Conservation (phyloP, 148 eudicot genomes). For the Nyssa sinensis region DNA sequence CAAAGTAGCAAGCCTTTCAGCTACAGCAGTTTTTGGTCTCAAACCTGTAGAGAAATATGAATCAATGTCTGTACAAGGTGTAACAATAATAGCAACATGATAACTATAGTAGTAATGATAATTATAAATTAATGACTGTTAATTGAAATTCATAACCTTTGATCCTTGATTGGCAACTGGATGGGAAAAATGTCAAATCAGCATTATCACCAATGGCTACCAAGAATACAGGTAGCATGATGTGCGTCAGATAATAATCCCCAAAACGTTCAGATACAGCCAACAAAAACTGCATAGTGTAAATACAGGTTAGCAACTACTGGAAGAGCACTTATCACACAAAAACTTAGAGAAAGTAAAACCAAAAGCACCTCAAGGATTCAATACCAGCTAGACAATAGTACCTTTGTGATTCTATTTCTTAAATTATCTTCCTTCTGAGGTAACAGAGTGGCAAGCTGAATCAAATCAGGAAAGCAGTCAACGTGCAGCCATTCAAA, state of each 20-base stretch:
- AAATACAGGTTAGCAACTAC: constrained; percentile 17
- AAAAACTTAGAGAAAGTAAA: constrained; percentile 1
- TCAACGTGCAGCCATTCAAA: constrained; percentile 95
- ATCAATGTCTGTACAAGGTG: neutral
- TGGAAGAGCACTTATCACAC: constrained; percentile 10
- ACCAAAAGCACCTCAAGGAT: constrained; percentile 9
- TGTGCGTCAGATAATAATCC: constrained; percentile 69
- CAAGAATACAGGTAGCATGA: constrained; percentile 86
- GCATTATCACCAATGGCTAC: constrained; percentile 78
- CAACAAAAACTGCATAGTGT: constrained; percentile 71
- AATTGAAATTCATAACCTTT: constrained; percentile 38
- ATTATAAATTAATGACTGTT: neutral
- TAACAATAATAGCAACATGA: neutral
- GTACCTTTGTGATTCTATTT: constrained; percentile 70
- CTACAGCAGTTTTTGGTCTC: constrained; percentile 59
- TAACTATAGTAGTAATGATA: neutral
- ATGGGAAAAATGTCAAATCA: constrained; percentile 68
- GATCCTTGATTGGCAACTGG: constrained; percentile 51
- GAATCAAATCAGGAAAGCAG: constrained; percentile 79
- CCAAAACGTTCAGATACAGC: constrained; percentile 71
- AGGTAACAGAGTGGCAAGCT: constrained; percentile 71
- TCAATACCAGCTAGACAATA: constrained; percentile 7
- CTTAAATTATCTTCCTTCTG: constrained; percentile 85
- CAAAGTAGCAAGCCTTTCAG: constrained; percentile 73
- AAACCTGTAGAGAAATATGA: constrained; percentile 46